phyloP scores from a whole-genome alignment of 2,329 filamentous ascomycete genomes.

The Fusarium liriodendri region DNA sequence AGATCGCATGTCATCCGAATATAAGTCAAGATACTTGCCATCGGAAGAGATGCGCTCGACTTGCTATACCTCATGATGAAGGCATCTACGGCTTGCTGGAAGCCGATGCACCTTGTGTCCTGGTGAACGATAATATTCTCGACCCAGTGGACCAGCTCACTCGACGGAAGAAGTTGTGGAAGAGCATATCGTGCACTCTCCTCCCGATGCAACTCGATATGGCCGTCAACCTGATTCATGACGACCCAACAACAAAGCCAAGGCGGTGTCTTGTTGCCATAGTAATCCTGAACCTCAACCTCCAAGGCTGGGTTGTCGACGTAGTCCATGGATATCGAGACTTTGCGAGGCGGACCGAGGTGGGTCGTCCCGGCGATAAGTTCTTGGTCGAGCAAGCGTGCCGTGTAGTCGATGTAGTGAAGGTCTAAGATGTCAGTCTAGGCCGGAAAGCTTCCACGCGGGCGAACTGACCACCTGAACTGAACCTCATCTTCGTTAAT shows the following conservation, averaged over 20 bases:
- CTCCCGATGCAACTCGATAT: conserved; percentile 42
- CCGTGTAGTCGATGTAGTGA: conserved; percentile 45
- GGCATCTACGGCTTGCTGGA: conserved; percentile 43
- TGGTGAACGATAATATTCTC: conserved; percentile 39
- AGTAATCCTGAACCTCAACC: conserved; percentile 43
- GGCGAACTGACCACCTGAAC: conserved; percentile 37
- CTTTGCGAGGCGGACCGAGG: conserved; percentile 41
- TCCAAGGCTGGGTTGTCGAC: conserved; percentile 39
- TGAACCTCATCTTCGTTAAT: conserved; percentile 45
- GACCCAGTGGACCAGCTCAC: conserved; percentile 39
- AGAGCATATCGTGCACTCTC: conserved; percentile 44
- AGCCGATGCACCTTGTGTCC: conserved; percentile 40
- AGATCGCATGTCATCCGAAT: not conserved
- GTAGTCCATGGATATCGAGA: conserved; percentile 43
- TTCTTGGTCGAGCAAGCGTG: conserved; percentile 41
- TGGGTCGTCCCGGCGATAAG: conserved; percentile 45
- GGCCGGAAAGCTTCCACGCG: not conserved
- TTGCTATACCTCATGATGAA: conserved; percentile 44
- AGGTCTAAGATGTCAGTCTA: conserved; percentile 34
- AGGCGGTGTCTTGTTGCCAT: conserved; percentile 33
- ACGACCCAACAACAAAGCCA: conserved; percentile 46
- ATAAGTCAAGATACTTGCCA: conserved; percentile 27
- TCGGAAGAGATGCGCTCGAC: conserved; percentile 33
- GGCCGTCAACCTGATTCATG: conserved; percentile 41
- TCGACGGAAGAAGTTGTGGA: conserved; percentile 36